Base-by-base conservation (phyloP, 2,329 filamentous ascomycete genomes). In the Fusarium tanahbumbuense region DNA sequence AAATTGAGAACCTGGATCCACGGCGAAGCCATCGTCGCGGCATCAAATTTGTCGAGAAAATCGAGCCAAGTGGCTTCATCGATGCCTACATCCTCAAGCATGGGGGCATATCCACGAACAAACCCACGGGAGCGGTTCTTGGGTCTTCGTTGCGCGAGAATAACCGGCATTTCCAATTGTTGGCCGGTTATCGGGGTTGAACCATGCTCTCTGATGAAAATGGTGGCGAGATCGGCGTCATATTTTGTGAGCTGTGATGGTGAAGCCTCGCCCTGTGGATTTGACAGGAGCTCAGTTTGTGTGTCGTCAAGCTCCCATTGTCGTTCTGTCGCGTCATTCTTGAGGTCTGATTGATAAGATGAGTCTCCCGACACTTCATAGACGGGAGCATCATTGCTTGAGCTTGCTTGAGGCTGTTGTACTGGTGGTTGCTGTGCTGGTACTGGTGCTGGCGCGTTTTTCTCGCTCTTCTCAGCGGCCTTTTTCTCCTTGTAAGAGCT, bases 1-100 rank as follows among this genome's bases (percentile, higher is more conserved):
- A 64, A 57, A 2, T 64, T 64, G 20, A 64, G 62, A 1, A 64
- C 60, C 28, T 64, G 40, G 5, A 64, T 64, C 60, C 58, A 64
- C 2, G 60, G 49, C 0, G 60, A 64, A 2, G 60, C 42, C 22
- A 22, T 30, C 18, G 60, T 49, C 6, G 60, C 62, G 9, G 62
- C 42, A 9, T 64, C 60, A 6, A 64, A 64, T 12, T 64, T 57
- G n/a, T 64, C 60, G 4, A 64, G 15, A n/a, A 64, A 64, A 2
- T 64, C 60, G 1, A 64, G 49, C 60, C 60, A 64, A 9, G 60
- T 53, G 10, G 50, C 59, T 8, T 64, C 49, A 8, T 48, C 23
- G 11, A 64, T 64, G 5, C 44, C 49, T 4, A 63, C 42, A 6
- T 20, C 22, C 9, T 64, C 60, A 9, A 64, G 60, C 1, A 49